Evolutionary conservation across 2,329 filamentous ascomycete genomes (phyloP).

Genomic region (Zymoseptoria passerinii): DNA sequence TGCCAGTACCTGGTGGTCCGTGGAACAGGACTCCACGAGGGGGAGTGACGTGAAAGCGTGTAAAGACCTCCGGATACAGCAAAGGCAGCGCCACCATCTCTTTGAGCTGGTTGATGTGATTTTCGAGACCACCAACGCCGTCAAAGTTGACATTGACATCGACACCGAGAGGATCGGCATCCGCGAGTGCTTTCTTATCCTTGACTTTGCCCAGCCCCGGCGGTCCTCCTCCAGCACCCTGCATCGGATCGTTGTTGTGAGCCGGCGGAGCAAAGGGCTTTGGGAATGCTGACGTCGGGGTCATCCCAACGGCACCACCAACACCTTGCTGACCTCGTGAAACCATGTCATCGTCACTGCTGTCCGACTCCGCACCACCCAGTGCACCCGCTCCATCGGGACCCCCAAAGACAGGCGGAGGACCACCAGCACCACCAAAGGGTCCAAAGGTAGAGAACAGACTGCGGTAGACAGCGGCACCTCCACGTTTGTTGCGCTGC

Average conservation of each 20-base stretch:
- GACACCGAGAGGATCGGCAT: conserved; percentile 89
- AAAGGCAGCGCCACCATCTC: conserved; percentile 96
- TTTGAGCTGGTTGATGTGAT: conserved; percentile 93
- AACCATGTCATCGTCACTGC: conserved; percentile 77
- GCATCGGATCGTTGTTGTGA: conserved; percentile 49
- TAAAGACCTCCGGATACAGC: conserved; percentile 89
- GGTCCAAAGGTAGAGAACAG: conserved; percentile 87
- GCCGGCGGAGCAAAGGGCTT: conserved; percentile 45
- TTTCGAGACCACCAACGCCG: conserved; percentile 83
- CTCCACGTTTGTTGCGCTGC: conserved; percentile 55
- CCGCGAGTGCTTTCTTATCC: conserved; percentile 81
- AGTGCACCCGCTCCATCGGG: conserved; percentile 66
- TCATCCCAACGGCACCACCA: conserved; percentile 58
- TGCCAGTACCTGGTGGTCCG: conserved; percentile 93
- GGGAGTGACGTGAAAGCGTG: conserved; percentile 83
- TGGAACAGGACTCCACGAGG: conserved; percentile 94
- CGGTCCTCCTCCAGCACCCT: conserved; percentile 52
- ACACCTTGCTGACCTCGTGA: conserved; percentile 48
- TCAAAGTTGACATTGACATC: conserved; percentile 89
- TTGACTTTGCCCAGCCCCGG: conserved; percentile 84
- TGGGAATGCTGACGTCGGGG: conserved; percentile 46
- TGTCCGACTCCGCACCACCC: conserved; percentile 83
- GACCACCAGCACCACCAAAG: conserved; percentile 77
- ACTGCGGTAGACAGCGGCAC: conserved; percentile 60
- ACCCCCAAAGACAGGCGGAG: conserved; percentile 62